These are phyloP conservation scores for Scheffersomyces ergatensis DNA, from an alignment of 805 yeast species.

Conservation along the genomic window DNA sequence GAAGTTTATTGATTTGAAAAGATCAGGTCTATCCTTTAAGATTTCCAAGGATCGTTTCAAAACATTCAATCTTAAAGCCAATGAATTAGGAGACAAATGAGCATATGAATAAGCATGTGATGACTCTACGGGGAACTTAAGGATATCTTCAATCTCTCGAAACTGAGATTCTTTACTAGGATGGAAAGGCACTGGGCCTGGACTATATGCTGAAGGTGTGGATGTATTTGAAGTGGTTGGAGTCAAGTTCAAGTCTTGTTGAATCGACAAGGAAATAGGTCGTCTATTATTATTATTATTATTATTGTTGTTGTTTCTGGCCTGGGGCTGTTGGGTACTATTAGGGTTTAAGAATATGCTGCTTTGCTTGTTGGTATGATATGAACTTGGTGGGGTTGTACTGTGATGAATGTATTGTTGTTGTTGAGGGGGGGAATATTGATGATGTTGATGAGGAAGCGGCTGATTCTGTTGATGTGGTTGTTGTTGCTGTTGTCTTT, in stretches of 20 bases:
- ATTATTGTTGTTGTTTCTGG: neutral
- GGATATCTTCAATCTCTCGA: slow-evolving; percentile 33
- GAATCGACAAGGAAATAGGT: neutral
- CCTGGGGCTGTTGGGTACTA: neutral
- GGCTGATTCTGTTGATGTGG: neutral
- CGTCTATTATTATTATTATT: neutral
- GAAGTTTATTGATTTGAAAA: slow-evolving; percentile 20
- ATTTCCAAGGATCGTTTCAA: slow-evolving; percentile 75
- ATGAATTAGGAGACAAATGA: slow-evolving; percentile 74
- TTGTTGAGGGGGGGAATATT: no score
- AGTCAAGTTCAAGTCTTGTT: neutral
- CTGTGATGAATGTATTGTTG: no score
- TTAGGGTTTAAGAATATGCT: neutral
- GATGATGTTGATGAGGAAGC: neutral
- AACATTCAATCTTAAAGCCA: slow-evolving; percentile 72
- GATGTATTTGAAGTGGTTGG: neutral
- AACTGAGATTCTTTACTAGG: neutral
- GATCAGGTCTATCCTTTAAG: slow-evolving; percentile 60
- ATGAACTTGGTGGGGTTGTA: no score
- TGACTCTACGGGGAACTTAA: slow-evolving; percentile 72
- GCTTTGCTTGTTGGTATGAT: neutral
- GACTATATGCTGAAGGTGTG: neutral
- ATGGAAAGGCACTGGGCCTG: neutral
- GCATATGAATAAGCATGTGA: slow-evolving; percentile 86
- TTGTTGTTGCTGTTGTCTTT: neutral